Evolutionary conservation across 2,329 filamentous ascomycete species (phyloP).

Genomic region (Sclerotiophoma versabilis): DNA sequence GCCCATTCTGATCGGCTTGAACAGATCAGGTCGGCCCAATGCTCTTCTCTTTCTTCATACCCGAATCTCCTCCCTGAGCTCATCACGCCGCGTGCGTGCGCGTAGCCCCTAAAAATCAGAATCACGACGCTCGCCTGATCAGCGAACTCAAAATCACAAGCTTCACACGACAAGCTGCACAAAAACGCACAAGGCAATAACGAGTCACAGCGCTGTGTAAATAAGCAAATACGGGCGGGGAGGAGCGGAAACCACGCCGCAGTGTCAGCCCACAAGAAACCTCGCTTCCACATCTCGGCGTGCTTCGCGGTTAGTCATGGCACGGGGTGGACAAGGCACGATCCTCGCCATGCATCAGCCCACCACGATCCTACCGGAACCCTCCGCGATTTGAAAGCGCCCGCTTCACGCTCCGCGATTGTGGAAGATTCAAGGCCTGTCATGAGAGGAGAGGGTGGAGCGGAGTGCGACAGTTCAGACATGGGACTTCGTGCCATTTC

Average conservation of each 20-base stretch:
- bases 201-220: slow-evolving; percentile 15
- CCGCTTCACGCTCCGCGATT: slow-evolving; percentile 1
- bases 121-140: background rate
- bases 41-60: slow-evolving; percentile 1
- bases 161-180: background rate
- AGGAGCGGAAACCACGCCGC: slow-evolving; percentile 28
- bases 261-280: slow-evolving; percentile 1
- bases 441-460: background rate
- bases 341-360: slow-evolving; percentile 14
- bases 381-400: background rate
- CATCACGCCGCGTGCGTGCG: slow-evolving; percentile 1
- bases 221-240: slow-evolving; percentile 38
- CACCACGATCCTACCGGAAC: background rate
- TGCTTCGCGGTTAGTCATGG: slow-evolving; percentile 25
- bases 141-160: background rate
- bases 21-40: background rate
- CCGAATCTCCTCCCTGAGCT: background rate
- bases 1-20: too few relatives aligned
- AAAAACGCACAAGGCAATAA: background rate
- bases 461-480: background rate
- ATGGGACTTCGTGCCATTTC: background rate
- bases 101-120: background rate
- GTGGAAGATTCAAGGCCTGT: background rate
- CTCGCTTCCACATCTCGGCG: slow-evolving; percentile 16
- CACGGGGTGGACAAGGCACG: background rate